A percentile compares a stretch with the other conserved stretches of the same genome.
Conservation (phyloP, 1,139 yeast genomes). For the Spathaspora sp. region DNA sequence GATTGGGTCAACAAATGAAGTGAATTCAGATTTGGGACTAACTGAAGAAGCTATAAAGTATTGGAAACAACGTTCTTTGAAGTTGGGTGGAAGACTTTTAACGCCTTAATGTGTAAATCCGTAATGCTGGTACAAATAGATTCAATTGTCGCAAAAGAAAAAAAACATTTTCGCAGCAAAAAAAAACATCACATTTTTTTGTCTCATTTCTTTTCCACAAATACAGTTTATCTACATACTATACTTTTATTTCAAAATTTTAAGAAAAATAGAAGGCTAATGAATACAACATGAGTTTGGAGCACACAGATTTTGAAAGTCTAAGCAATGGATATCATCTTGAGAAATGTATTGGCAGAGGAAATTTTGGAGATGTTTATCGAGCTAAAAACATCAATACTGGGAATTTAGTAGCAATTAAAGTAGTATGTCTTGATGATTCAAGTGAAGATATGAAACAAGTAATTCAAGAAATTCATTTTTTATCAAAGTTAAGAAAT, state of each 20-base stretch:
- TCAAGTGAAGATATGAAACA: slow-evolving; percentile 66
- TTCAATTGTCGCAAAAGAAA: neutral
- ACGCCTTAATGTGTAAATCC: neutral
- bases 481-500: slow-evolving; percentile 64
- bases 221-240: neutral
- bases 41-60: slow-evolving; percentile 47
- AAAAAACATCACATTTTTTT: neutral
- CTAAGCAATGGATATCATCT: slow-evolving; percentile 30
- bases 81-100: slow-evolving; percentile 19
- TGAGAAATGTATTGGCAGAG: slow-evolving; percentile 69
- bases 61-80: slow-evolving; percentile 49
- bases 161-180: neutral
- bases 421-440: slow-evolving; percentile 74
- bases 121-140: neutral
- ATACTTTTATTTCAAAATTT: too few species aligned
- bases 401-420: slow-evolving; percentile 55
- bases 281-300: neutral
- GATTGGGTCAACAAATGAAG: slow-evolving; percentile 26
- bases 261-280: neutral
- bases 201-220: neutral
- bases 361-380: slow-evolving; percentile 87
- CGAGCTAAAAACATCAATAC: slow-evolving; percentile 41
- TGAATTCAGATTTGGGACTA: slow-evolving; percentile 31
- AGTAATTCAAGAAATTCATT: slow-evolving; percentile 71
- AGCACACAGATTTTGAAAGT: neutral